Evolutionary conservation across 805 yeast genomes (phyloP).

Genomic region (Wickerhamomyces bovis): DNA sequence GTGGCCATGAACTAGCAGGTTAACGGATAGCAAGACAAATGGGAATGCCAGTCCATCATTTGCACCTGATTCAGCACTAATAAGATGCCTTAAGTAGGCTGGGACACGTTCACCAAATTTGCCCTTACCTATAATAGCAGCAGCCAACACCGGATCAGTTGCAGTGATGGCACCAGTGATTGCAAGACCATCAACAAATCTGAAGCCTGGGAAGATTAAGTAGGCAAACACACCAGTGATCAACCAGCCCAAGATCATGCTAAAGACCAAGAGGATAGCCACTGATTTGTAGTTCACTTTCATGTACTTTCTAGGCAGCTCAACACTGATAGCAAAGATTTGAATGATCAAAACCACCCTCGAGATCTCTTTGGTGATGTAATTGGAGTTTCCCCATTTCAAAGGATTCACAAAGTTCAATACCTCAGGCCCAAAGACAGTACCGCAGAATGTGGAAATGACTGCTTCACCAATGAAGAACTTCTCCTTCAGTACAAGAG

Average conservation of each 20-base stretch:
- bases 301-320: slow-evolving; percentile 87
- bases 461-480: slow-evolving; percentile 90
- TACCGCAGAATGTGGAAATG: slow-evolving; percentile 76
- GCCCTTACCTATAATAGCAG: slow-evolving; percentile 94
- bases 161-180: slow-evolving; percentile 88
- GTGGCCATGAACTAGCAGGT: slow-evolving; percentile 57
- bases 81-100: slow-evolving; percentile 74
- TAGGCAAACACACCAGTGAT: slow-evolving; percentile 74
- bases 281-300: slow-evolving; percentile 75
- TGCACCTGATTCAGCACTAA: slow-evolving; percentile 82
- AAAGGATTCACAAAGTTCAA: slow-evolving; percentile 76
- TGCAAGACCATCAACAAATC: slow-evolving; percentile 63
- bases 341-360: slow-evolving; percentile 78
- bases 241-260: slow-evolving; percentile 87
- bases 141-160: slow-evolving; percentile 90
- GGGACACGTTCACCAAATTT: slow-evolving; percentile 90
- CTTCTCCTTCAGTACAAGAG: slow-evolving; percentile 75
- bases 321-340: slow-evolving; percentile 90
- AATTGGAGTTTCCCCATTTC: slow-evolving; percentile 79
- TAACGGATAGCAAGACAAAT: slow-evolving; percentile 64
- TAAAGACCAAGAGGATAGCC: slow-evolving; percentile 68
- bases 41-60: slow-evolving; percentile 97
- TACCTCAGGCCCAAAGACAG: slow-evolving; percentile 83
- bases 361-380: slow-evolving; percentile 73
- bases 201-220: slow-evolving; percentile 65